Conservation (phyloP, 345 rosid genomes). For the Arabis alpina region DNA sequence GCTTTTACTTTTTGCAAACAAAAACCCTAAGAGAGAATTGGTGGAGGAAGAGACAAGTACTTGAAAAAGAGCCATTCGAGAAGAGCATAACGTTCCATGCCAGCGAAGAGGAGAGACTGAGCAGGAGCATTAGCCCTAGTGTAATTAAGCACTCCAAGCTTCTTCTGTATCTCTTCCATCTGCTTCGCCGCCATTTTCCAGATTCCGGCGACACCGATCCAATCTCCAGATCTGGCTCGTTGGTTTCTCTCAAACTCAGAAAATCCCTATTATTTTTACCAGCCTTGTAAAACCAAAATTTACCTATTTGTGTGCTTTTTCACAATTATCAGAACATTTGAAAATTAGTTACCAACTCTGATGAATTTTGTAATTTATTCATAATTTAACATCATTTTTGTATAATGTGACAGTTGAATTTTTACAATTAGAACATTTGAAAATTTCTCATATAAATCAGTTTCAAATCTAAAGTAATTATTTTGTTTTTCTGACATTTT, state of each 20-base stretch:
- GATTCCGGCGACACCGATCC: conserved; percentile 30
- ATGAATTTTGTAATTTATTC: too few relatives aligned
- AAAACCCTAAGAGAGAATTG: neutral
- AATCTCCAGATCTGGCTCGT: conserved; percentile 40
- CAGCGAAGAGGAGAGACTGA: conserved; percentile 97
- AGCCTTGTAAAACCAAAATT: neutral
- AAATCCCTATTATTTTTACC: neutral
- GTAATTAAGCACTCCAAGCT: conserved; percentile 64
- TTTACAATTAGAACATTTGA: too few relatives aligned
- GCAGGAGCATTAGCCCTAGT: conserved; percentile 90
- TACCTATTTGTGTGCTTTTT: too few relatives aligned
- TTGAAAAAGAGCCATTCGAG: conserved; percentile 97
- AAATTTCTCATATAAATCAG: too few relatives aligned
- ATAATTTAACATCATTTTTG: too few relatives aligned
- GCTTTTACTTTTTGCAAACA: too few relatives aligned
- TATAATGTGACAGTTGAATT: too few relatives aligned
- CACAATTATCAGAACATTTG: too few relatives aligned
- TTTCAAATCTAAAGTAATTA: too few relatives aligned
- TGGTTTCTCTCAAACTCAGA: neutral
- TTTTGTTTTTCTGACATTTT: too few relatives aligned
- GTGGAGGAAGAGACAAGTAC: conserved; percentile 26
- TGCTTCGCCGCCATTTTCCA: conserved; percentile 79
- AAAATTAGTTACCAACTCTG: too few relatives aligned
- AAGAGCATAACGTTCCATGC: conserved; percentile 97
- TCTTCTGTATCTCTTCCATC: conserved; percentile 93